Base-by-base conservation (phyloP, 306 rosid species). In the Cercis canadensis region DNA sequence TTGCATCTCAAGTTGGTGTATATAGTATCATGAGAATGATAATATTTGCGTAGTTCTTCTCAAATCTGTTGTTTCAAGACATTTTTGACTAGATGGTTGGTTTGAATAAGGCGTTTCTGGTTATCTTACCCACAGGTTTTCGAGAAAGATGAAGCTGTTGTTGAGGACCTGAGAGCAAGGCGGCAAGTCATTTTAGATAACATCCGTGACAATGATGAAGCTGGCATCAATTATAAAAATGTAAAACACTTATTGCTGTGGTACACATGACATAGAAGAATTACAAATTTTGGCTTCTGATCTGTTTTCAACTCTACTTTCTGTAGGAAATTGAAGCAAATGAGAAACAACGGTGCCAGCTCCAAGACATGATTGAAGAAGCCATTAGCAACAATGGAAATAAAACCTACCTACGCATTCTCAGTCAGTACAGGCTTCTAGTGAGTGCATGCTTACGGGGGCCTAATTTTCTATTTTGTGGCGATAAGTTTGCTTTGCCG, bases 181-280 rank as follows among this genome's bases (percentile, higher is more conserved):
- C 81, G 76, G 51, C 91, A 72, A 62, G 83, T 87, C 64, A 83
- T 87, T 87, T 59, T 87, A 44, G 88, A 87, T 71, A 87, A 87
- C 75, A 84, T 87, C 49, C 87, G 87, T 36, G 88, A 81, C 49
- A 87, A 87, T 56, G 88, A 87, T 79, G 88, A 87, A 76, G 81
- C 86, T 34, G 91, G 81, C 71, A 67, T 87, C 40, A 84, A 70
- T 73, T 87, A 87, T 66, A 72, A 66, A 61, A 76, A 67, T 79
- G 91, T 84, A 81, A 56, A 40, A 8, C 46, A 72, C 52, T 24
- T 24, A 3, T 24, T 24, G 29, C 29, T 3, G 29, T 24, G 1
- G 29, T 24, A 24, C 29, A 24, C 29, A n/a, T n/a, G 29, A 24
- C 2, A 24, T 19, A 21, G 33, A 69, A 46, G 11, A 39, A 24